Base-by-base conservation (phyloP, 202 grass and related monocot genomes). In the Schoenoplectus tabernaemontani region DNA sequence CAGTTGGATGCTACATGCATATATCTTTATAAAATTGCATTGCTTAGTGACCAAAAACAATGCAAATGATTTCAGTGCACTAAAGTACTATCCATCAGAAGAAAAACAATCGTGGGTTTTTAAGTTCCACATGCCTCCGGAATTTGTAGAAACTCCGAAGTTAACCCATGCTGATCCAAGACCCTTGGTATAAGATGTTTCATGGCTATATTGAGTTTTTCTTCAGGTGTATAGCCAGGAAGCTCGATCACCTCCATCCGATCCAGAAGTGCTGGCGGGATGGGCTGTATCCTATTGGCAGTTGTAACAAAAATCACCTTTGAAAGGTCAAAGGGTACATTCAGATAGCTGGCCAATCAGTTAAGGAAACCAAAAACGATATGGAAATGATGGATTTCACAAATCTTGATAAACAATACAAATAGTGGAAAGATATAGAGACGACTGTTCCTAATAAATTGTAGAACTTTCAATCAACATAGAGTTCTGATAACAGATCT, bases 171-270 rank as follows among this genome's bases (percentile, higher is more conserved):
- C 77, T 96, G 96, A 57, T 96, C 92, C 76, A 99, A 79, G 48
- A 99, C 96, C 83, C 96, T 87, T 78, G 96, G 96, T 84, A 99
- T 83, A 64, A 99, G 96, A 99, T 99, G 96, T 65, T 96, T 96
- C 86, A 91, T 89, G 9, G 92, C 92, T 89, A 99, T 99, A 82
- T 96, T 93, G 74, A 99, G 83, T 78, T 99, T 99, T 72, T 99
- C 96, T 82, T 99, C 96, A 53, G 90, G 96, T 7, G 96, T 93
- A 83, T 99, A 99, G 20, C 96, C 96, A 86, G 92, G 96, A 71
- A 99, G 83, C 79, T 99, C 96, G 78, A 99, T 99, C 41, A 99
- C 82, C 84, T 99, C 96, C 96, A 99, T 99, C 41, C 96, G 89
- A 81, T 99, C 96, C 79, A 99, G 87, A 54, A 99, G 80, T 71